Evolutionary conservation across 1,284 basidiomycete species (phyloP).

Genomic region (Puccinia triticina): DNA sequence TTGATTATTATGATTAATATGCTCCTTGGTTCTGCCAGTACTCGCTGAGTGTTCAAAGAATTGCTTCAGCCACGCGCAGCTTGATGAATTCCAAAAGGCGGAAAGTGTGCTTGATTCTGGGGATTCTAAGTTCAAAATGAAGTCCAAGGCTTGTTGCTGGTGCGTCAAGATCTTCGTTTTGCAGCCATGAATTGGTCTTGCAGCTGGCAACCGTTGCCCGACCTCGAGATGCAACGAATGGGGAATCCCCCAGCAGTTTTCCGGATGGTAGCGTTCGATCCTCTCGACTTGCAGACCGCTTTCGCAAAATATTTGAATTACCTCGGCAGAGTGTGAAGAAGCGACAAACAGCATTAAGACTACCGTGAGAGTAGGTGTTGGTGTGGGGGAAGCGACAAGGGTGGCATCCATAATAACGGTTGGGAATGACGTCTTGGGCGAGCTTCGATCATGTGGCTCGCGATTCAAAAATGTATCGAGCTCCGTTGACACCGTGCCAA

Average conservation of each 20-base stretch:
- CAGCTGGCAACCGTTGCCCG: not conserved
- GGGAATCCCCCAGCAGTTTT: not conserved
- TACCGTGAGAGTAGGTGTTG: not conserved
- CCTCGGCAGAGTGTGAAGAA: not conserved
- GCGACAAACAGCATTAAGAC: not conserved
- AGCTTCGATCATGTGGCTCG: not conserved
- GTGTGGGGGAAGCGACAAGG: constrained; percentile 4
- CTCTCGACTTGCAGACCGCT: not conserved
- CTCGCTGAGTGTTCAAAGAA: not conserved
- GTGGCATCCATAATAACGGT: constrained; percentile 7
- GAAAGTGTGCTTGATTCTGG: constrained; percentile 1
- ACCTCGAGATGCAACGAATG: constrained; percentile 8
- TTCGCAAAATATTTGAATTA: not conserved
- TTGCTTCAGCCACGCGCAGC: not conserved
- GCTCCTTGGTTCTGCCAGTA: not conserved
- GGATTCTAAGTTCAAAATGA: not conserved
- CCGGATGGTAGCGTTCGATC: not conserved
- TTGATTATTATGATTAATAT: not conserved
- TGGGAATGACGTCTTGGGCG: not conserved
- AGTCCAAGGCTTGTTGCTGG: constrained; percentile 12
- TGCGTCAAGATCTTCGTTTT: not conserved
- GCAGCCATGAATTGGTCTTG: not conserved
- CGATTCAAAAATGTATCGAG: not conserved
- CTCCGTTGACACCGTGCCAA: constrained; percentile 3
- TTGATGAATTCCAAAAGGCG: not conserved